phyloP scores from a whole-genome alignment of 352 stramenopile species.

The Globisporangium rhizosaccharum region DNA sequence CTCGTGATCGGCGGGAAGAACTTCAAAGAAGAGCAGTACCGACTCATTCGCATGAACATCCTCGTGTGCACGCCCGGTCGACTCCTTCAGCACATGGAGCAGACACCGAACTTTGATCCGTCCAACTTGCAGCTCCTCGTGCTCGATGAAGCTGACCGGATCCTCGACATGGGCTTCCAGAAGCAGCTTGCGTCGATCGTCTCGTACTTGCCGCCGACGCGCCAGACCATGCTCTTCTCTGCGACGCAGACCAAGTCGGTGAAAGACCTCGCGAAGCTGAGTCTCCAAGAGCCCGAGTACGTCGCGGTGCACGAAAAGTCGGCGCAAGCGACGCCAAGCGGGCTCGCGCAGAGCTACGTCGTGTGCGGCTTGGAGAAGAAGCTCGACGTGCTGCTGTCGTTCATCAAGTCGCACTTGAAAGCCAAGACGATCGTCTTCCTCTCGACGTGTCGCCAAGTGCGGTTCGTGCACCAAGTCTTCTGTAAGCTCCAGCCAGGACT shows the following conservation, averaged over 20 bases:
- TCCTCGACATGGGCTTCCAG: conserved; percentile 99
- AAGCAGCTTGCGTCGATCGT: conserved; percentile 97
- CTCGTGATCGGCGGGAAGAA: conserved; percentile 97
- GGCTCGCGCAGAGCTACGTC: conserved; percentile 94
- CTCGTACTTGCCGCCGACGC: conserved; percentile 88
- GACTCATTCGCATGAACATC: conserved; percentile 95
- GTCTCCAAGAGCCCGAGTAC: conserved; percentile 95
- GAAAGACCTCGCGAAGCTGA: conserved; percentile 95
- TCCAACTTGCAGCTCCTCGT: conserved; percentile 94
- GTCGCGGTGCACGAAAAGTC: conserved; percentile 94
- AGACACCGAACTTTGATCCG: conserved; percentile 96
- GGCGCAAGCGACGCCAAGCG: conserved; percentile 87
- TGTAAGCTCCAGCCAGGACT: conserved; percentile 96
- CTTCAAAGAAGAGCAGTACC: conserved; percentile 92
- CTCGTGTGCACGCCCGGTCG: conserved; percentile 96
- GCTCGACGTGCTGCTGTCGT: conserved; percentile 96
- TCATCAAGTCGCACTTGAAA: conserved; percentile 98
- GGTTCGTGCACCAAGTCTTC: conserved; percentile 94
- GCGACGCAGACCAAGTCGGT: conserved; percentile 97
- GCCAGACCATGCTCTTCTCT: conserved; percentile 97
- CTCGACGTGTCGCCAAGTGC: conserved; percentile 94
- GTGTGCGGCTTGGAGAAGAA: conserved; percentile 95
- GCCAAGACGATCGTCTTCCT: conserved; percentile 99
- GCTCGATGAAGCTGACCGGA: conserved; percentile 99
- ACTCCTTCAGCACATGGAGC: conserved; percentile 98